phyloP scores from a whole-genome alignment of 805 yeast genomes.

The Wickerhamiella shivajii region DNA sequence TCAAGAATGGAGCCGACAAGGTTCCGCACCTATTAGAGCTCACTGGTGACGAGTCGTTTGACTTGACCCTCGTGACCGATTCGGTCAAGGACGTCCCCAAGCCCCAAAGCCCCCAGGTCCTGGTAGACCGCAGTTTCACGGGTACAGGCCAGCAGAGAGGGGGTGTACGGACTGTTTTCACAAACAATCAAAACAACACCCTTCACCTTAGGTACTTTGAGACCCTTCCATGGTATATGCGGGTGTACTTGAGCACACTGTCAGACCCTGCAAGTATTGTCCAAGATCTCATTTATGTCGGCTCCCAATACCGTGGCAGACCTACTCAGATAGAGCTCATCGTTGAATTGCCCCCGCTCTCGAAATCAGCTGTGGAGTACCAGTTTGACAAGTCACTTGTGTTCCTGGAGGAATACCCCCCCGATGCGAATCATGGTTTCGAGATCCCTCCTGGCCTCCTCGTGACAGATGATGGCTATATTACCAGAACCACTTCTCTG shows the following conservation, averaged over 20 bases:
- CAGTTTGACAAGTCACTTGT: slow-evolving; percentile 79
- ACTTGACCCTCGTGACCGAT: background rate
- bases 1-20: background rate
- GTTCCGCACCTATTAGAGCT: background rate
- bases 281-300: slow-evolving; percentile 39
- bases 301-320: slow-evolving; percentile 65
- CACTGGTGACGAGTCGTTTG: background rate
- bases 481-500: slow-evolving; percentile 68
- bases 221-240: slow-evolving; percentile 85
- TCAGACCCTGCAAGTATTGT: slow-evolving; percentile 19
- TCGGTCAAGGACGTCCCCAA: background rate
- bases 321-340: slow-evolving; percentile 72
- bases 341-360: slow-evolving; percentile 47
- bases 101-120: slow-evolving; percentile 38
- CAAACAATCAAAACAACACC: slow-evolving; percentile 40
- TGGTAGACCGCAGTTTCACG: slow-evolving; percentile 71
- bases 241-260: slow-evolving; percentile 63
- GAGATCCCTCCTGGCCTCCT: slow-evolving; percentile 73
- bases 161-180: slow-evolving; percentile 64
- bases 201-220: slow-evolving; percentile 55
- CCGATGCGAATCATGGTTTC: slow-evolving; percentile 97
- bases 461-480: slow-evolving; percentile 27
- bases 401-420: slow-evolving; percentile 87
- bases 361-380: slow-evolving; percentile 48
- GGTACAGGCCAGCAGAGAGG: slow-evolving; percentile 89